These are phyloP conservation scores for Pseudocercospora cruenta DNA, from an alignment of 2,329 filamentous ascomycete genomes.

Conservation along the genomic window DNA sequence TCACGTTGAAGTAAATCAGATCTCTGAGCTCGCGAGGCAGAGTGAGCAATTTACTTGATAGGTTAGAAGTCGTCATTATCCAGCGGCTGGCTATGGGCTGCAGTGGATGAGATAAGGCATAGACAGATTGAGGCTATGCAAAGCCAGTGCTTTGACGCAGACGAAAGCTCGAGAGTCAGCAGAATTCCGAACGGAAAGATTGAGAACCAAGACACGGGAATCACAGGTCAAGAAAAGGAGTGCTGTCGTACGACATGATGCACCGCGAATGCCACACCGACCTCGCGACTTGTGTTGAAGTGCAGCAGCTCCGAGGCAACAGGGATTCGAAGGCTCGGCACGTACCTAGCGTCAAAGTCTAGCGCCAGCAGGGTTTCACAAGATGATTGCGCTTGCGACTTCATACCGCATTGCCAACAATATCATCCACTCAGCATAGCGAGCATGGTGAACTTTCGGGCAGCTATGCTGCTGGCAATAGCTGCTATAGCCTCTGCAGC, in stretches of 20 bases:
- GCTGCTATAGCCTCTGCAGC: slow-evolving; percentile 43
- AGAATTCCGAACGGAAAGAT: not conserved
- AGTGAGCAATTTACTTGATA: slow-evolving; percentile 18
- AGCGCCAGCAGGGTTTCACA: not conserved
- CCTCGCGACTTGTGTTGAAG: not conserved
- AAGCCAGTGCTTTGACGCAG: not conserved
- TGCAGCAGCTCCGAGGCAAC: not conserved
- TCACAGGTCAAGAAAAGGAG: slow-evolving; percentile 6
- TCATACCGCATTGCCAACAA: slow-evolving; percentile 6
- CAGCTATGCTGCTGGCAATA: slow-evolving; percentile 21
- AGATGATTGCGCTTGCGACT: not conserved
- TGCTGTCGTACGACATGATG: not conserved
- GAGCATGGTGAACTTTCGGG: slow-evolving; percentile 14
- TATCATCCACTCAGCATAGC: not conserved
- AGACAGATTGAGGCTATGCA: not conserved
- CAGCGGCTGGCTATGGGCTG: not conserved
- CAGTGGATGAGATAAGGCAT: too few relatives aligned
- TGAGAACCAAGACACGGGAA: not conserved
- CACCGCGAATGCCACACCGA: not conserved
- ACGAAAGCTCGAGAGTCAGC: not conserved
- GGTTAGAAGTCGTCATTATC: slow-evolving; percentile 9
- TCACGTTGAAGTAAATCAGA: slow-evolving; percentile 26
- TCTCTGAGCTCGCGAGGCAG: slow-evolving; percentile 33
- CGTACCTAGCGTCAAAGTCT: too few relatives aligned
- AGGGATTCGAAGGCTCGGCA: too few relatives aligned